Base-by-base conservation (phyloP, 164 flowering plant species). In the Piper betle region DNA sequence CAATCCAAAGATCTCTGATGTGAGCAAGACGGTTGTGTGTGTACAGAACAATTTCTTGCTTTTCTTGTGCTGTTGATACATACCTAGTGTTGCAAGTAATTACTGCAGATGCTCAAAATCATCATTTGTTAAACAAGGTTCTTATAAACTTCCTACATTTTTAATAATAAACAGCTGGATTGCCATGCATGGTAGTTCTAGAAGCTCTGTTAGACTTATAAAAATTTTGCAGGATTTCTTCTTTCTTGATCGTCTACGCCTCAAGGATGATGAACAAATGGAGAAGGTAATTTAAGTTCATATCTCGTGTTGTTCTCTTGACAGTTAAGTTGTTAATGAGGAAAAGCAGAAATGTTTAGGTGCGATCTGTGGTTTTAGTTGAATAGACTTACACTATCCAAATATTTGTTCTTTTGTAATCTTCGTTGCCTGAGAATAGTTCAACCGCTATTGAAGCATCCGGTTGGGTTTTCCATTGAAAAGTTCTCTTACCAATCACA, bases 21-120 rank as follows among this genome's bases (percentile, higher is more conserved):
- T 73, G 77, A 82, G 69, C 80, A 83, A 73, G 98, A 92, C 78
- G 98, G 98, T 2, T 92, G 96, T 68, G 96, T 68, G 98, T 88
- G 6, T 92, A 77, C 72, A 79, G 75, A 39, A 67, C 77, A 9
- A 53, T 88, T 42, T 82, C 72, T 65, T 92, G 98, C 65, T 95
- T 91, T 50, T 84, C 82, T 78, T 92, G 98, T 71, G 37, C 37
- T 57, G 59, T 81, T 12, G 64, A 65, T 52, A 69, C 66, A 60
- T 80, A 79, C 61, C 84, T 92, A 62, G 98, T 96, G 57, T 80
- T 83, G 38, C 82, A 76, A 64, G 72, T 87, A 57, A 65, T 82
- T 80, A 96, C 96, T 40, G 71, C 91, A 53, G 82, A 92, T 77
- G 75, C 85, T 55, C 67, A 76, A 41, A 88, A 92, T 63, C 40